phyloP scores from a whole-genome alignment of 495 filamentous ascomycete species.

The Penicillium mononematosum region DNA sequence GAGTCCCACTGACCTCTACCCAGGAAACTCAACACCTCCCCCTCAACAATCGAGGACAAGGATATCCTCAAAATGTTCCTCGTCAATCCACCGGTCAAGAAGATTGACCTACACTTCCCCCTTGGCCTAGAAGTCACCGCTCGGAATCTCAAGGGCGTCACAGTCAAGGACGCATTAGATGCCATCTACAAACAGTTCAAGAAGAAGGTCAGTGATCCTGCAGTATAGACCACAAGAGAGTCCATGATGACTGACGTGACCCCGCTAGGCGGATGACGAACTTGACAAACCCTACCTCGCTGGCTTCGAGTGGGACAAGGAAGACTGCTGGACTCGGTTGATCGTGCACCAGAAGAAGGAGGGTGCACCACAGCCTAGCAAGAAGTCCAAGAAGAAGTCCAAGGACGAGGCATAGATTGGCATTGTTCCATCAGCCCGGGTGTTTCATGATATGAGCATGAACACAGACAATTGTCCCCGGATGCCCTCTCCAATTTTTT shows the following conservation, averaged over 20 bases:
- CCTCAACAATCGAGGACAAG: conserved; percentile 72
- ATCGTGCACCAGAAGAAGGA: conserved; percentile 81
- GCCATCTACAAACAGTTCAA: conserved; percentile 92
- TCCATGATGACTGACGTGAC: conserved; percentile 16
- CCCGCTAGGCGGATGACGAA: conserved; percentile 77
- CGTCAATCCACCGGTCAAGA: conserved; percentile 79
- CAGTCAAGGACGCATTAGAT: conserved; percentile 90
- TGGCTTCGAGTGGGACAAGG: conserved; percentile 93
- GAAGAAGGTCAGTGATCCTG: conserved; percentile 68
- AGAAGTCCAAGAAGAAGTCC: conserved; percentile 70
- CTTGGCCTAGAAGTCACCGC: conserved; percentile 85
- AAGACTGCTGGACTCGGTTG: conserved; percentile 73
- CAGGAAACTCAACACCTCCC: conserved; percentile 90
- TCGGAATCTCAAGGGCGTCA: conserved; percentile 86
- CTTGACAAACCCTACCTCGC: conserved; percentile 75
- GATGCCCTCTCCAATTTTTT: not conserved
- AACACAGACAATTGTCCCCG: not conserved
- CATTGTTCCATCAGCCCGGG: not conserved
- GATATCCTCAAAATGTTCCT: conserved; percentile 78
- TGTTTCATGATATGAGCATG: not conserved
- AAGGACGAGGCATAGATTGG: conserved; percentile 41
- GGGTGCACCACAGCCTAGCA: conserved; percentile 50
- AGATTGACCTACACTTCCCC: conserved; percentile 87
- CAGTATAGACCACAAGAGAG: not conserved
- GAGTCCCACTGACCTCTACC: conserved; percentile 10